These are phyloP conservation scores for Carex arenaria DNA, from an alignment of 202 grass and related monocot species.

Conservation along the genomic window DNA sequence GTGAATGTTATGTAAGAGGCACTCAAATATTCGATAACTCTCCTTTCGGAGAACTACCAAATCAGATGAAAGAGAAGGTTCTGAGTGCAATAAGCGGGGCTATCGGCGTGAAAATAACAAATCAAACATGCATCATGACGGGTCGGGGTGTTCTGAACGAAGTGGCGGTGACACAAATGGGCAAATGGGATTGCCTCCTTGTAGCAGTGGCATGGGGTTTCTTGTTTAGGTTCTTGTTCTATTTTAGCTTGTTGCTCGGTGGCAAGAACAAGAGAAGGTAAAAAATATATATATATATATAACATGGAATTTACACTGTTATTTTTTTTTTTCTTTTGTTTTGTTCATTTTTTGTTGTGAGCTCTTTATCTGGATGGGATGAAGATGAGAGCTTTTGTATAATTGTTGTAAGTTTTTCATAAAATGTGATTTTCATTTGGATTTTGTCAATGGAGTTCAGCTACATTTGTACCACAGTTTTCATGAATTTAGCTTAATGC, in stretches of 20 bases:
- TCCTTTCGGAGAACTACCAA: slow-evolving; percentile 47
- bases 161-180: slow-evolving; percentile 62
- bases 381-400: slow-evolving; percentile 8
- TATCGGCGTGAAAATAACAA: slow-evolving; percentile 39
- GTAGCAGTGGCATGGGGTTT: slow-evolving; percentile 76
- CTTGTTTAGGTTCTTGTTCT: slow-evolving; percentile 81
- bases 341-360: background rate
- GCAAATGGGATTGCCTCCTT: slow-evolving; percentile 74
- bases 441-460: background rate
- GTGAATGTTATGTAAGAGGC: slow-evolving; percentile 74
- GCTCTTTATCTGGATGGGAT: background rate
- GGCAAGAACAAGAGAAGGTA: slow-evolving; percentile 91
- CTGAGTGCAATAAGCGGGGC: slow-evolving; percentile 56
- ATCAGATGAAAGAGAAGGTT: slow-evolving; percentile 39
- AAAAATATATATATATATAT: background rate
- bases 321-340: background rate
- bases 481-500: background rate
- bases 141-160: slow-evolving; percentile 47
- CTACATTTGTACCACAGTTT: background rate
- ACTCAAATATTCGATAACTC: slow-evolving; percentile 83
- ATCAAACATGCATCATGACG: slow-evolving; percentile 49
- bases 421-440: slow-evolving; percentile 17
- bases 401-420: slow-evolving; percentile 7
- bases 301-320: background rate
- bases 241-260: slow-evolving; percentile 74